Evolutionary conservation across 192 early-diverging fungal genomes (phyloP).

Genomic region (Chytriomyces sp.): DNA sequence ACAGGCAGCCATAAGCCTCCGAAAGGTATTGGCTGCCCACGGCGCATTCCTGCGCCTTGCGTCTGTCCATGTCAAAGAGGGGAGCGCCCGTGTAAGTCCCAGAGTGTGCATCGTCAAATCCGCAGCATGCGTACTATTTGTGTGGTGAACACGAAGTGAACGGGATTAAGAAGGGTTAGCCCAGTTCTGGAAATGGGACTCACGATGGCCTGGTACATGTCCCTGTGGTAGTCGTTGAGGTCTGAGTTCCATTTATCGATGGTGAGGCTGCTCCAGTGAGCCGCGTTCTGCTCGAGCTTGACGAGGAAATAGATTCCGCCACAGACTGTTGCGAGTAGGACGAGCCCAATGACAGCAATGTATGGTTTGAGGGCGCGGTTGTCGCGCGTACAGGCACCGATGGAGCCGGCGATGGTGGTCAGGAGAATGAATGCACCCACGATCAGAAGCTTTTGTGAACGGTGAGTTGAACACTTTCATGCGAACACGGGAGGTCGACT

Average conservation of each 20-base stretch:
- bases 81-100: neutral
- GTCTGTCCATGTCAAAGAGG: neutral
- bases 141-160: neutral
- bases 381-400: slow-evolving; percentile 11
- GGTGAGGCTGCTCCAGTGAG: neutral
- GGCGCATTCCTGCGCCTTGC: slow-evolving; percentile 5
- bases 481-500: neutral
- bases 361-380: slow-evolving; percentile 12
- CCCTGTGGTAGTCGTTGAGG: slow-evolving; percentile 1
- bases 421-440: slow-evolving; percentile 5
- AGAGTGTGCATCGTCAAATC: neutral
- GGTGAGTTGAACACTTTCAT: neutral
- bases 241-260: neutral
- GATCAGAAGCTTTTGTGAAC: neutral
- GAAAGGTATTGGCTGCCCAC: neutral
- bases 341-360: neutral
- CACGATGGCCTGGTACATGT: slow-evolving; percentile 15
- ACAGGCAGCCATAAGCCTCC: neutral
- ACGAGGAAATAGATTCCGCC: slow-evolving; percentile 18
- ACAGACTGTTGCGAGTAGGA: neutral
- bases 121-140: slow-evolving; percentile 10
- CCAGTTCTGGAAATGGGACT: neutral
- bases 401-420: neutral
- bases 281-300: neutral
- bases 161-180: too few species aligned